Evolutionary conservation across 2,329 filamentous ascomycete genomes (phyloP).

Genomic region (Fusarium siculi): DNA sequence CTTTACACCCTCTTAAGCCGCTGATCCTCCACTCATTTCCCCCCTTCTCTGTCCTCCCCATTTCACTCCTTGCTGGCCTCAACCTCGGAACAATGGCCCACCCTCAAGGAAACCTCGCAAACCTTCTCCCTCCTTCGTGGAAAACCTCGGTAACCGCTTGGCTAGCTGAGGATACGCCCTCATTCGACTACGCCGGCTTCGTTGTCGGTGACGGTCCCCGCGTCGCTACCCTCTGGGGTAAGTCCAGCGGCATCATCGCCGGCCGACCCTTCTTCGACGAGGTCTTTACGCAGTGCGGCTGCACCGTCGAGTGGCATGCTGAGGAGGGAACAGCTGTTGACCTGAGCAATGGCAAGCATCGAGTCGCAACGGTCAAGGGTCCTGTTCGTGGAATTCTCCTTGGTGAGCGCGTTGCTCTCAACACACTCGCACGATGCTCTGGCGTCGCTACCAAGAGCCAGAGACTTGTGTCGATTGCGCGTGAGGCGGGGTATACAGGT

Average conservation of each 20-base stretch:
- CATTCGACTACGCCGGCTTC: conserved; percentile 96
- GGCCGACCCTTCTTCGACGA: conserved; percentile 96
- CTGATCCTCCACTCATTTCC: neutral
- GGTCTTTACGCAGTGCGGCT: conserved; percentile 89
- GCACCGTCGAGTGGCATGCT: conserved; percentile 89
- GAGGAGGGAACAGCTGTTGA: conserved; percentile 78
- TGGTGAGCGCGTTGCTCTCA: conserved; percentile 93
- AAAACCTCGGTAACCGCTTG: conserved; percentile 83
- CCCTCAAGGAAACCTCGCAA: conserved; percentile 59
- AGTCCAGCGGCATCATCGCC: conserved; percentile 83
- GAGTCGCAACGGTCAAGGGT: conserved; percentile 84
- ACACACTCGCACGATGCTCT: conserved; percentile 89
- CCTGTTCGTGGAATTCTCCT: conserved; percentile 83
- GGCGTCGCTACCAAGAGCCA: conserved; percentile 82
- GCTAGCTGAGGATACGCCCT: conserved; percentile 96
- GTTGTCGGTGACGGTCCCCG: conserved; percentile 81
- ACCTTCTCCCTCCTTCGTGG: conserved; percentile 87
- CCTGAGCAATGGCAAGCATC: conserved; percentile 64
- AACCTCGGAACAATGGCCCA: conserved; percentile 27
- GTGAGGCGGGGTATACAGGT: conserved; percentile 78
- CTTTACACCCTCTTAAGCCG: neutral
- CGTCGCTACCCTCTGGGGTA: conserved; percentile 74
- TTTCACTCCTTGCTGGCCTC: neutral
- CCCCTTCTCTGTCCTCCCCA: neutral
- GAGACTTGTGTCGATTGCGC: conserved; percentile 64